Percentiles rank a stretch among this genome's conserved stretches.
These are phyloP conservation scores for Taphrina flavorubra DNA, from an alignment of 1,139 yeast genomes.

Conservation along the genomic window DNA sequence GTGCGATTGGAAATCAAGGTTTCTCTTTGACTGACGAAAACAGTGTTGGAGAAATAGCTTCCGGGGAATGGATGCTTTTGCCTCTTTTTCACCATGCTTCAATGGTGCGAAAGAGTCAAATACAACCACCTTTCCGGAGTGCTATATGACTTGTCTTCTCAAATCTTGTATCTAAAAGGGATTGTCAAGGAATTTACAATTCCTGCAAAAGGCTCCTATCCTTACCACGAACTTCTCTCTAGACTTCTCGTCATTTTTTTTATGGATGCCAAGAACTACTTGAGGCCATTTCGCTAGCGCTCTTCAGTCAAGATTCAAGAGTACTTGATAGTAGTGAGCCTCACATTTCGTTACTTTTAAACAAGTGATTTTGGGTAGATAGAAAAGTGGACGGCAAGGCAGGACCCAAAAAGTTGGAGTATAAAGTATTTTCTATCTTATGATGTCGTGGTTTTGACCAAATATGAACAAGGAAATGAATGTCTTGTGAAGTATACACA, in stretches of 20 bases:
- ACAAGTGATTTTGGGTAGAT: too few species aligned
- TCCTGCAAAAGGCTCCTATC: conserved; percentile 22
- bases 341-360: conserved; percentile 5
- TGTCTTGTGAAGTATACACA: background rate
- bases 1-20: too few species aligned
- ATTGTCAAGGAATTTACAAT: background rate
- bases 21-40: background rate
- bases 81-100: conserved; percentile 9
- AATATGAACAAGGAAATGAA: background rate
- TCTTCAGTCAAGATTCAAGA: conserved; percentile 31
- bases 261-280: conserved; percentile 29
- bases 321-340: conserved; percentile 38
- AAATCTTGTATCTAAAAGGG: background rate
- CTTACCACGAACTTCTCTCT: conserved; percentile 39
- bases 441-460: background rate
- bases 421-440: background rate
- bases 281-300: conserved; percentile 38
- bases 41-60: background rate
- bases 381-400: too few species aligned
- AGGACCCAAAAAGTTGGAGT: too few species aligned
- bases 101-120: conserved; percentile 4
- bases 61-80: background rate
- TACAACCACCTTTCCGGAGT: conserved; percentile 1
- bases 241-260: conserved; percentile 30
- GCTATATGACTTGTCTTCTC: background rate